A percentile compares a stretch with the other conserved stretches of the same genome.
Conservation (phyloP, 1,284 basidiomycete species). For the Afroboletus lepidellus region DNA sequence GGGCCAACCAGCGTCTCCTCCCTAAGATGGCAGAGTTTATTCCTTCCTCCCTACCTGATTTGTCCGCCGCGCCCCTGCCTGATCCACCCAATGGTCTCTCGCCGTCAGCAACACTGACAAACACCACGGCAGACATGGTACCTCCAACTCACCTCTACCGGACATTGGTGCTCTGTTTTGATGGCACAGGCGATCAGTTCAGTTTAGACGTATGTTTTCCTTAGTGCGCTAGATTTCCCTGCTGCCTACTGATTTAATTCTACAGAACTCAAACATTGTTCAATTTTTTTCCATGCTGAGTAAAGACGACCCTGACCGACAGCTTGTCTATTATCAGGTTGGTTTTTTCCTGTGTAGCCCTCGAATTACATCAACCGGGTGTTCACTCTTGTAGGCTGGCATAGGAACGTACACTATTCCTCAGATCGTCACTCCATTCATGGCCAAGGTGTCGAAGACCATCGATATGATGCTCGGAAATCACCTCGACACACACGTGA, state of each 20-base stretch:
- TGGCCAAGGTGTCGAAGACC: slow-evolving; percentile 40
- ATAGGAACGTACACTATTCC: slow-evolving; percentile 54
- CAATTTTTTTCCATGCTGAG: slow-evolving; percentile 52
- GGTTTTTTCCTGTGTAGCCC: slow-evolving; percentile 2
- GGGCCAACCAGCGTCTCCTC: neutral
- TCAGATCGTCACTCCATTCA: slow-evolving; percentile 42
- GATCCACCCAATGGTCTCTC: neutral
- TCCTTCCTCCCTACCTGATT: neutral
- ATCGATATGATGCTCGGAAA: slow-evolving; percentile 50
- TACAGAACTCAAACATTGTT: slow-evolving; percentile 48
- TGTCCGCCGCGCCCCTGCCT: slow-evolving; percentile 3
- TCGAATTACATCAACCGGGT: neutral
- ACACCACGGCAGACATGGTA: slow-evolving; percentile 27
- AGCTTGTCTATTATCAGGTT: slow-evolving; percentile 61
- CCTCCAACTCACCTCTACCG: slow-evolving; percentile 37
- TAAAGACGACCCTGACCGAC: slow-evolving; percentile 48
- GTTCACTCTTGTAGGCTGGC: slow-evolving; percentile 38
- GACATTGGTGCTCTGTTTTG: slow-evolving; percentile 57
- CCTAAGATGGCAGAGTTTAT: slow-evolving; percentile 13
- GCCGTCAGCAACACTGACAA: neutral
- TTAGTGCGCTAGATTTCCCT: neutral
- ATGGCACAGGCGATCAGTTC: slow-evolving; percentile 57
- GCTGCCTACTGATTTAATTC: neutral
- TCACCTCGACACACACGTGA: slow-evolving; percentile 50
- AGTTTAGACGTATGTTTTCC: slow-evolving; percentile 44